Conservation (phyloP, 768 basidiomycete genomes). For the Termitomyces bulborhizus region DNA sequence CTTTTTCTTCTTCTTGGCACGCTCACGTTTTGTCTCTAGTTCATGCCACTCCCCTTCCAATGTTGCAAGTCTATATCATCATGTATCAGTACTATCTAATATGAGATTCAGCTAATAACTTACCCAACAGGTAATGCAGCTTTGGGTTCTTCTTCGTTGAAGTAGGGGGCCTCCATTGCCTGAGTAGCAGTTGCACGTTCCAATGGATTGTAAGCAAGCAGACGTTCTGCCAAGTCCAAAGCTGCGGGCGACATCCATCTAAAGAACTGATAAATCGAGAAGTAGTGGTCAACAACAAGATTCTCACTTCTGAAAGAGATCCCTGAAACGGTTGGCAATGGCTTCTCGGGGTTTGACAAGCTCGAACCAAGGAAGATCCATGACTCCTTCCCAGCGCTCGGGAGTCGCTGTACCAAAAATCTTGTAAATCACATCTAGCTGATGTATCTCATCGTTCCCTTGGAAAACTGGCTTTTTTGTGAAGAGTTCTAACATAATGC, state of each 20-base stretch:
- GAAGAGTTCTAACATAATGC: conserved; percentile 98
- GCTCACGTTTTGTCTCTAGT: conserved; percentile 88
- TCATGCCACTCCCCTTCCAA: conserved; percentile 98
- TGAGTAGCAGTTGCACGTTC: conserved; percentile 71
- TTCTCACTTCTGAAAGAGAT: conserved; percentile 79
- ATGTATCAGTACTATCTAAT: conserved; percentile 3
- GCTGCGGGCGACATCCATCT: conserved; percentile 87
- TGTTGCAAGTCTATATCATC: conserved; percentile 52
- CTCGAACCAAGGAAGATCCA: conserved; percentile 94
- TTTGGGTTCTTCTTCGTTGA: conserved; percentile 69
- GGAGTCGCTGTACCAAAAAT: conserved; percentile 85
- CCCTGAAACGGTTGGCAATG: conserved; percentile 71
- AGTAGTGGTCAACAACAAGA: background rate
- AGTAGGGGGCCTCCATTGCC: conserved; percentile 82
- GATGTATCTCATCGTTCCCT: conserved; percentile 96
- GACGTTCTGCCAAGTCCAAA: conserved; percentile 77
- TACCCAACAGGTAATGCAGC: conserved; percentile 76
- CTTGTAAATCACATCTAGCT: conserved; percentile 89
- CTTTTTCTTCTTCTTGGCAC: conserved; percentile 74
- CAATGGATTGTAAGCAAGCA: conserved; percentile 78
- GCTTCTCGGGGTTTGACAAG: conserved; percentile 86
- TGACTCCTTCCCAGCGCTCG: conserved; percentile 77
- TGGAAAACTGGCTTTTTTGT: conserved; percentile 97
- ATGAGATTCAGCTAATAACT: conserved; percentile 21
- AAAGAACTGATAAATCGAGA: conserved; percentile 1